Evolutionary conservation across 2,329 filamentous ascomycete genomes (phyloP), one percentile per base, ranked within the genome.

Genomic region (Xylariales sp.): DNA sequence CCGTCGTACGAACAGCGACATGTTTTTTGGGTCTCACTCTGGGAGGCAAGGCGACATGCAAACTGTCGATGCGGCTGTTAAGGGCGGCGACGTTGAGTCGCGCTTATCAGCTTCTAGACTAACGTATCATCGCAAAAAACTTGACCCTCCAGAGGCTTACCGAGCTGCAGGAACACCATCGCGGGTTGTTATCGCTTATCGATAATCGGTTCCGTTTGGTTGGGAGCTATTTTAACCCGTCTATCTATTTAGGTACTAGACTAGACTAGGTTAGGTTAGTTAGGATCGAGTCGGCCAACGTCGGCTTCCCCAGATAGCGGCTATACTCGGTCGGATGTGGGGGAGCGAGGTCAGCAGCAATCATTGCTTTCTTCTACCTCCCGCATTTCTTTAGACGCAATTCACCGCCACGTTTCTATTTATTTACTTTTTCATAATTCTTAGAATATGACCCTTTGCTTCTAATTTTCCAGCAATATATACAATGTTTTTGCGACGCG

Each of bases 401-500:
- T 67, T 70, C 52, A 55, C 60, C 53, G 28, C 53, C 53, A 34
- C 28, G 16, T 55, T 56, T 52, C 23, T 23, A 23, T 23, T 23
- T 23, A 23, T 39, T 14, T 64, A 10, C 32, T 62, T 67, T 39
- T 36, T 64, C 23, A 7, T 68, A 5, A 50, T 36, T 65, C 55
- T 54, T 18, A 23, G 5, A 8, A 30, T 16, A 4, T 61, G 0
- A 12, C 65, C 18, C 36, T 1, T 6, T 54, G n/a, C 23, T 14
- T 14, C 30, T 48, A 28, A 14, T 41, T 32, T 2, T 43, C 45
- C 30, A 57, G 46, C n/a, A 39, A 60, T 62, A 69, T 62, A 63
- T 71, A 75, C 68, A 55, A 90, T 90, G 88, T 86, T 88, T 79
- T 80, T 87, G 64, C 85, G 83, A 72, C 80, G 84, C 70, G 81